Base-by-base conservation (phyloP, 192 early-diverging fungal genomes). In the Coemansia sp. region DNA sequence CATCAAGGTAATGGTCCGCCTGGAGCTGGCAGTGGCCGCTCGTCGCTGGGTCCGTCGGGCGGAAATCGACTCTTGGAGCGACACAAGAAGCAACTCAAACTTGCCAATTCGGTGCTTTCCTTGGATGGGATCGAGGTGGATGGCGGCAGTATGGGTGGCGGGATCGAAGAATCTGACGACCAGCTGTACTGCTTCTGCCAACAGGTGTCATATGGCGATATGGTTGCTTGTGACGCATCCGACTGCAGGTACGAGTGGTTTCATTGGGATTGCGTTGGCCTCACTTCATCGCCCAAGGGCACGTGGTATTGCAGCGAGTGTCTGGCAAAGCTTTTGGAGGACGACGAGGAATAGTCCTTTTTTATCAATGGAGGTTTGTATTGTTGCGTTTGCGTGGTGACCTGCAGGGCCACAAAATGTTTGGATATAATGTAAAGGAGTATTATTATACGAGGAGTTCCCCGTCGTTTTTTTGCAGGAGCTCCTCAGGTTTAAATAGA, bases 211-310 rank as follows among this genome's bases (percentile, higher is more conserved):
- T 86, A 72, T 31, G 84, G 84, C 45, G 79, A 86, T 28, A 86
- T 86, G 84, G 77, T 86, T 51, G 84, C 79, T 5, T 86, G 84
- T 40, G 84, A 86, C 31, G 74, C 71, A 0, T 49, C 60, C 0
- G 70, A 83, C 55, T 85, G 84, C 71, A 49, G 67, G 25, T 58
- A 73, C 64, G 84, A 86, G 75, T 86, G 84, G 84, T 86, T 84
- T 72, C 84, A 86, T 59, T 86, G 82, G 71, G 82, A 78, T 45
- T 86, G 84, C 34, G 84, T 86, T 8, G 84, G 84, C 6, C 66
- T 86, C 8, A 67, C 75, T 2, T 76, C 72, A 31, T 73, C 83
- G 30, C 84, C 84, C 48, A 72, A 84, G 66, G 84, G 84, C 15
- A 46, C 76, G n/a, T 86, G 84, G 84, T 82, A 86, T 65, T 86